A percentile compares a stretch with the other conserved stretches of the same genome.
These are phyloP conservation scores for Pythium phragmitis DNA, from an alignment of 352 stramenopile genomes.

Conservation along the genomic window DNA sequence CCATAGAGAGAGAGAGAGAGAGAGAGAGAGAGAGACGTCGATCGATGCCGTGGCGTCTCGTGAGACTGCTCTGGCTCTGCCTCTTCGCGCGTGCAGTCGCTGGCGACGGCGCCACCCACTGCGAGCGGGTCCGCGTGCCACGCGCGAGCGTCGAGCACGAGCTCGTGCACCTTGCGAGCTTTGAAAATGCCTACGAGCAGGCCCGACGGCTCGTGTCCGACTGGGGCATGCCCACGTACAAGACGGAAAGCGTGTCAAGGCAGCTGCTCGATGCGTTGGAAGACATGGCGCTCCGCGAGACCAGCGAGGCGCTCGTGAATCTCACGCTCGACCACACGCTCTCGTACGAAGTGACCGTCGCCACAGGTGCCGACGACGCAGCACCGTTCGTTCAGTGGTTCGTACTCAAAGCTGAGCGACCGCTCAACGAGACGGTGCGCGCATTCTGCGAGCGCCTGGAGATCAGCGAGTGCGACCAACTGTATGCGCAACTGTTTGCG, in stretches of 20 bases:
- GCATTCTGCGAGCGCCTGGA: slow-evolving; percentile 32
- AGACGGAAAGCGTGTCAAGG: slow-evolving; percentile 15
- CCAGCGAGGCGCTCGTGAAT: slow-evolving; percentile 53
- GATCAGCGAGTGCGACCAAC: slow-evolving; percentile 24
- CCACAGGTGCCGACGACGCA: not conserved
- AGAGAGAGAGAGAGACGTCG: too few relatives aligned
- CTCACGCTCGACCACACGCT: slow-evolving; percentile 57
- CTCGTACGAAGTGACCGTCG: slow-evolving; percentile 37
- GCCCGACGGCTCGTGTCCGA: not conserved
- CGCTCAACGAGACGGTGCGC: slow-evolving; percentile 28
- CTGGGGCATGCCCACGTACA: slow-evolving; percentile 15
- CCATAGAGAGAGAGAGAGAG: not conserved
- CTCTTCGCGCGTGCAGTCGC: not conserved
- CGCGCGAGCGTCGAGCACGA: slow-evolving; percentile 12
- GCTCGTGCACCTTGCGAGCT: slow-evolving; percentile 21
- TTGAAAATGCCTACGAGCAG: slow-evolving; percentile 10
- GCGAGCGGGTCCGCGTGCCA: slow-evolving; percentile 22
- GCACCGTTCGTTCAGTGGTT: slow-evolving; percentile 15
- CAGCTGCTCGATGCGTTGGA: slow-evolving; percentile 38
- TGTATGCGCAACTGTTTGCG: slow-evolving; percentile 22
- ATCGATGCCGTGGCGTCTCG: not conserved
- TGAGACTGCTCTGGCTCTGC: slow-evolving; percentile 1
- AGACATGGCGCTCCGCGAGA: slow-evolving; percentile 45
- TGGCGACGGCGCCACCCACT: not conserved
- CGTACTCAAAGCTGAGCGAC: slow-evolving; percentile 33